Base-by-base conservation (phyloP, 139 green algal genomes). In the Penium margaritaceum region DNA sequence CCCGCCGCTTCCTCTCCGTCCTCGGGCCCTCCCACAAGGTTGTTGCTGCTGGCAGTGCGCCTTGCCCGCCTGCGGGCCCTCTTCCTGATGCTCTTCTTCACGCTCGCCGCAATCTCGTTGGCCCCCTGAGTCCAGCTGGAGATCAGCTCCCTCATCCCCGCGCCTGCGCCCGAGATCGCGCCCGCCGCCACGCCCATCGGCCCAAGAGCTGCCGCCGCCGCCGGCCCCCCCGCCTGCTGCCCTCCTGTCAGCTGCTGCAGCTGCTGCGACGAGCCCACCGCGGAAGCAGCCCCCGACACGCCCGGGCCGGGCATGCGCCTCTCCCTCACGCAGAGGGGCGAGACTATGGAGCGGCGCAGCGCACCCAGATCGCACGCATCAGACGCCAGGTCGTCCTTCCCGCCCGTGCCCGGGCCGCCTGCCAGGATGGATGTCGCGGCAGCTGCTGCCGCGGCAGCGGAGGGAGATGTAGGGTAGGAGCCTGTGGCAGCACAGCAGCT, bases 401-500 rank as follows among this genome's bases (percentile, higher is more conserved):
- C 29, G 32, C 17, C 74, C 81, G 6, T n/a, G n/a, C n/a, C n/a
- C n/a, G n/a, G n/a, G 35, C 72, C 24, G 14, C 24, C 74, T 7
- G 47, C 39, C 17, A 41, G 71, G 34, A 34, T 36, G 32, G 12
- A 72, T n/a, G n/a, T n/a, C n/a, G n/a, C n/a, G n/a, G n/a, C n/a
- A n/a, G n/a, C n/a, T n/a, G n/a, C n/a, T n/a, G n/a, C n/a, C n/a
- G n/a, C n/a, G n/a, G n/a, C n/a, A n/a, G n/a, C n/a, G n/a, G n/a
- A n/a, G n/a, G n/a, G n/a, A n/a, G n/a, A n/a, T n/a, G n/a, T n/a
- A n/a, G n/a, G n/a, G n/a, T n/a, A n/a, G n/a, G n/a, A n/a, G 38
- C 7, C 63, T 72, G 63, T 87, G 83, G 6, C 71, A 32, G 3
- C 63, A 34, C 24, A 24, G 73, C 88, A 93, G 24, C 66, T 51